Evolutionary conservation across 2,329 filamentous ascomycete genomes (phyloP).

Genomic region (Neocucurbitaria cava): DNA sequence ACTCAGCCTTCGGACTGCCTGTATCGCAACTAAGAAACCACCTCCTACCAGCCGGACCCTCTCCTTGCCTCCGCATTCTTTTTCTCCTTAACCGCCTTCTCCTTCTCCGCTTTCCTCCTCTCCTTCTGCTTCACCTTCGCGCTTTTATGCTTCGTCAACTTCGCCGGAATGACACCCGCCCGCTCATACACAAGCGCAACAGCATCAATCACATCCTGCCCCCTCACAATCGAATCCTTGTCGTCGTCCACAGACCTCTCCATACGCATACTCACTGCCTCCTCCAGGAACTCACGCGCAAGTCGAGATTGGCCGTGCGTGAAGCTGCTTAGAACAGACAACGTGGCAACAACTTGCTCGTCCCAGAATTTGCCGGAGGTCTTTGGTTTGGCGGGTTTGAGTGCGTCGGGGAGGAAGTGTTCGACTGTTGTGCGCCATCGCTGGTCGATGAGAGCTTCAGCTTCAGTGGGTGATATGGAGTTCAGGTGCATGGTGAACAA

Average conservation of each 20-base stretch:
- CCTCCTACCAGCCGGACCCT: not conserved
- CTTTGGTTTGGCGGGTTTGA: slow-evolving; percentile 1
- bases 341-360: not conserved
- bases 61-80: slow-evolving; percentile 2
- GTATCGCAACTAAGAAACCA: not conserved
- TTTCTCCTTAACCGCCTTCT: slow-evolving; percentile 4
- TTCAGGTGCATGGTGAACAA: not conserved
- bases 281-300: slow-evolving; percentile 1
- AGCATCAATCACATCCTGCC: slow-evolving; percentile 11
- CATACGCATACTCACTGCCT: slow-evolving; percentile 6
- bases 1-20: not conserved
- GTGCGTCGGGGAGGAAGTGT: slow-evolving; percentile 1
- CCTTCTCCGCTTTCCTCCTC: slow-evolving; percentile 7
- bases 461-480: not conserved
- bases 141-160: slow-evolving; percentile 11
- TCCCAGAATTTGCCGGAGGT: not conserved
- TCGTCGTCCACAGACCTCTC: slow-evolving; percentile 2
- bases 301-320: slow-evolving; percentile 15
- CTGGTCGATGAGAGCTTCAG: slow-evolving; percentile 2
- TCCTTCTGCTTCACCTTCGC: slow-evolving; percentile 11
- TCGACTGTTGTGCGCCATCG: slow-evolving; percentile 8
- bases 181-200: slow-evolving; percentile 14
- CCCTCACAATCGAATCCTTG: not conserved
- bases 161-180: slow-evolving; percentile 8
- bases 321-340: slow-evolving; percentile 6